Evolutionary conservation across 2,329 filamentous ascomycete species (phyloP).

Genomic region (Celoporthe dispersa): DNA sequence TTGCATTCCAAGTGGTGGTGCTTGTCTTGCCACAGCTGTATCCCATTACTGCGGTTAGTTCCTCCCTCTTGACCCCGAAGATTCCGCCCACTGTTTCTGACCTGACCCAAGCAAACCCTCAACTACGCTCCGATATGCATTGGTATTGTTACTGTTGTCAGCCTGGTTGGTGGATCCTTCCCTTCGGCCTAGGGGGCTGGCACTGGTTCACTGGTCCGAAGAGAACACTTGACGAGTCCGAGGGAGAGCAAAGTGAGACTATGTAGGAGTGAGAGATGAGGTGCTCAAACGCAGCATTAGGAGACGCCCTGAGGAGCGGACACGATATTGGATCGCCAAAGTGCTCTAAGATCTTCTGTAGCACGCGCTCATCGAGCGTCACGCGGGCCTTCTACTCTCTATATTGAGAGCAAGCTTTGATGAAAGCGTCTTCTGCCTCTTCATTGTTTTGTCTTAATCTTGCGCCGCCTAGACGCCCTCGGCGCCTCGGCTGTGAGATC

Average conservation of each 20-base stretch:
- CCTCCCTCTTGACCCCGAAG: too few relatives aligned
- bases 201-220: slow-evolving; percentile 45
- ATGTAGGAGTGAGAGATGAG: neutral
- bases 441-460: neutral
- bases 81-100: neutral
- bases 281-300: neutral
- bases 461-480: neutral
- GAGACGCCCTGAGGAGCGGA: neutral
- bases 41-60: slow-evolving; percentile 37
- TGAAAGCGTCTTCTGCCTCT: neutral
- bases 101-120: slow-evolving; percentile 35
- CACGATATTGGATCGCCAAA: neutral
- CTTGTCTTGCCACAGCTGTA: slow-evolving; percentile 44
- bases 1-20: slow-evolving; percentile 42
- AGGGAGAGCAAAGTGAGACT: neutral
- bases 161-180: slow-evolving; percentile 42
- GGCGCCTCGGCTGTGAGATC: neutral
- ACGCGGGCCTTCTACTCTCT: neutral
- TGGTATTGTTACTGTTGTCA: slow-evolving; percentile 42
- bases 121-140: slow-evolving; percentile 47
- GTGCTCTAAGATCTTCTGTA: neutral
- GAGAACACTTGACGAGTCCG: slow-evolving; percentile 38
- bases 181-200: slow-evolving; percentile 39
- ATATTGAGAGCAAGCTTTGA: neutral
- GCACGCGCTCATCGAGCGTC: neutral